Evolutionary conservation across 148 eudicot species (phyloP).

Genomic region (Pouteria glomerata): DNA sequence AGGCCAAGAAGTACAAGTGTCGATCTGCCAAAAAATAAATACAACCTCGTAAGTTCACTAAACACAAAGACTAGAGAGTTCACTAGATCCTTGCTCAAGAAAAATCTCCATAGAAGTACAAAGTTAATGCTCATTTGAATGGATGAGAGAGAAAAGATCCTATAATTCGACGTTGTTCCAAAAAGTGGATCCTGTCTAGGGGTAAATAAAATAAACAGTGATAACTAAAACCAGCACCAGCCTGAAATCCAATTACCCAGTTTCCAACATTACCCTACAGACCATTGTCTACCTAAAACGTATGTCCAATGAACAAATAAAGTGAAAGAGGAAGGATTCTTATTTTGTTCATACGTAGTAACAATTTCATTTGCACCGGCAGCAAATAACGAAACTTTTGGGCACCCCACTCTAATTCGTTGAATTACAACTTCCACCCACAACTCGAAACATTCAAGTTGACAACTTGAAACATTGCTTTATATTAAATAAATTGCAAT

Average conservation of each 20-base stretch:
- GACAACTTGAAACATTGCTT: background rate
- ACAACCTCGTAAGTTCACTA: background rate
- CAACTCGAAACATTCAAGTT: background rate
- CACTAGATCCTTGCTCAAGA: background rate
- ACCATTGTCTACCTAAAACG: background rate
- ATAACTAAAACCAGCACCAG: too few relatives aligned
- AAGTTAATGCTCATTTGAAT: too few relatives aligned
- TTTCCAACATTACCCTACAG: too few relatives aligned
- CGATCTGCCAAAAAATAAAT: slow-evolving; percentile 50
- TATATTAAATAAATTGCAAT: background rate
- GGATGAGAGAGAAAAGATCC: too few relatives aligned
- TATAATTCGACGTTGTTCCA: too few relatives aligned
- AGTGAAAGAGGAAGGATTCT: background rate
- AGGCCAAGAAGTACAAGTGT: slow-evolving; percentile 62
- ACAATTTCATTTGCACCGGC: background rate
- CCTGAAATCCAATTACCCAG: too few relatives aligned
- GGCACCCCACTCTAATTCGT: too few relatives aligned
- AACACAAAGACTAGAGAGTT: background rate
- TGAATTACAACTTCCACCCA: background rate
- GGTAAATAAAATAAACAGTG: too few relatives aligned
- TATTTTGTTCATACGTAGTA: background rate
- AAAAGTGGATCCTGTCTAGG: too few relatives aligned
- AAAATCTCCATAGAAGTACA: too few relatives aligned
- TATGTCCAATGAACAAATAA: too few relatives aligned
- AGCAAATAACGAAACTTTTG: background rate